phyloP scores from a whole-genome alignment of 2,329 filamentous ascomycete species.

The Aspergillus tanneri region DNA sequence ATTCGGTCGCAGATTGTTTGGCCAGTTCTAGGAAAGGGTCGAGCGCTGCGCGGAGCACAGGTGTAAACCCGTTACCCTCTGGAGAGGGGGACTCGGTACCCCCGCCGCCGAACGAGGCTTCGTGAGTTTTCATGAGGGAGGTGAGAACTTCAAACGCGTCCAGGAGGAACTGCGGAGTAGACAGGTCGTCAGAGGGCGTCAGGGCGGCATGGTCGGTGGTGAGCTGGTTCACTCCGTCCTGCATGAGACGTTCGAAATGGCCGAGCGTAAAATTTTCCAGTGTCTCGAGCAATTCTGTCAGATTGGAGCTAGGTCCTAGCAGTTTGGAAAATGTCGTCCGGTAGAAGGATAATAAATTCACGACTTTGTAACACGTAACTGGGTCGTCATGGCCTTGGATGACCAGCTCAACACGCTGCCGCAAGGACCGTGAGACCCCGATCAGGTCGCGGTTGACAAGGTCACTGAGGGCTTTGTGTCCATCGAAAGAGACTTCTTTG shows the following conservation, averaged over 20 bases:
- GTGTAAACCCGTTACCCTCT: conserved; percentile 68
- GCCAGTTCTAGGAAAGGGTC: conserved; percentile 77
- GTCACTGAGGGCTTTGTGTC: conserved; percentile 75
- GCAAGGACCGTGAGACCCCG: conserved; percentile 78
- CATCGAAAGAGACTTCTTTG: conserved; percentile 66
- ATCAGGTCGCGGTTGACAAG: conserved; percentile 83
- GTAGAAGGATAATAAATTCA: conserved; percentile 88
- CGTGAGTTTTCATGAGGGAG: conserved; percentile 80
- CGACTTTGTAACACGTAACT: conserved; percentile 82
- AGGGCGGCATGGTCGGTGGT: conserved; percentile 71
- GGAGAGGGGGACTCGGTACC: conserved; percentile 50
- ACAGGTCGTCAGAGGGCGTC: conserved; percentile 68
- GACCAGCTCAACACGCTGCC: conserved; percentile 85
- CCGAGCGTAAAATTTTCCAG: conserved; percentile 75
- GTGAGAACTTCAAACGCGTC: conserved; percentile 77
- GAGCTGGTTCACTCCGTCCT: conserved; percentile 67
- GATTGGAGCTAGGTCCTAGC: conserved; percentile 65
- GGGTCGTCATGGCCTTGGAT: conserved; percentile 90
- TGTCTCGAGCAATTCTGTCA: conserved; percentile 66
- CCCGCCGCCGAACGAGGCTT: conserved; percentile 65
- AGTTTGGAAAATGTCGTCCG: conserved; percentile 78
- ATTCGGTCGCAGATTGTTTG: conserved; percentile 51
- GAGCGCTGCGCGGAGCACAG: conserved; percentile 73
- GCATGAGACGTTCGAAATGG: conserved; percentile 78
- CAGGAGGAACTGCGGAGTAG: conserved; percentile 74